Percentiles rank a stretch among this genome's conserved stretches.
Evolutionary conservation across 2,329 filamentous ascomycete genomes (phyloP).

Genomic region (Pseudocercospora crystallina): DNA sequence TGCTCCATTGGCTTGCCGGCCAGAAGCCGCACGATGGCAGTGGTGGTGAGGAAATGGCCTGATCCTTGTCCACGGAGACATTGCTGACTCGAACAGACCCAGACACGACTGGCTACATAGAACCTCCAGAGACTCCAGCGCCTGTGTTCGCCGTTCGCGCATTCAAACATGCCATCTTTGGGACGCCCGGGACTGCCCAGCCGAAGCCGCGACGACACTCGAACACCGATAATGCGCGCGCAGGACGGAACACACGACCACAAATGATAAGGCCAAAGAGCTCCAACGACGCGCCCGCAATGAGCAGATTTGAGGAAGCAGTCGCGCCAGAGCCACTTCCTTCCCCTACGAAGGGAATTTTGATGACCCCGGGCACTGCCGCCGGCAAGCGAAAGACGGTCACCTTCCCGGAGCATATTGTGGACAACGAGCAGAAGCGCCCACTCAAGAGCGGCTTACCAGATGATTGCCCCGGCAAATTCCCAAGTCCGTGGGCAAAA

Average conservation of each 20-base stretch:
- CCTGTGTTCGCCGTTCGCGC: constrained; percentile 67
- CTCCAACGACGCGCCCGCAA: constrained; percentile 26
- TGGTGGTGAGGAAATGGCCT: not conserved
- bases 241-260: constrained; percentile 25
- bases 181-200: constrained; percentile 57
- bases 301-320: constrained; percentile 18
- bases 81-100: constrained; percentile 23
- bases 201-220: constrained; percentile 33
- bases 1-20: constrained; percentile 38
- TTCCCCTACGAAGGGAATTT: constrained; percentile 59
- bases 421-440: constrained; percentile 56
- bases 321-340: constrained; percentile 38
- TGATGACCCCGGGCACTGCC: constrained; percentile 62
- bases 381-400: constrained; percentile 60
- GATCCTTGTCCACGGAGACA: not conserved
- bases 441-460: constrained; percentile 49
- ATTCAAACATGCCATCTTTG: constrained; percentile 65
- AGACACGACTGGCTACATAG: constrained; percentile 46
- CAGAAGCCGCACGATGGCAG: constrained; percentile 28
- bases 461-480: constrained; percentile 48
- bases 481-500: constrained; percentile 51
- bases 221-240: constrained; percentile 28
- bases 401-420: constrained; percentile 58
- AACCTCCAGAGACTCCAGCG: constrained; percentile 64
- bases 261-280: constrained; percentile 31